phyloP scores from a whole-genome alignment of 2,329 filamentous ascomycete species.

The Penicillium sp. region DNA sequence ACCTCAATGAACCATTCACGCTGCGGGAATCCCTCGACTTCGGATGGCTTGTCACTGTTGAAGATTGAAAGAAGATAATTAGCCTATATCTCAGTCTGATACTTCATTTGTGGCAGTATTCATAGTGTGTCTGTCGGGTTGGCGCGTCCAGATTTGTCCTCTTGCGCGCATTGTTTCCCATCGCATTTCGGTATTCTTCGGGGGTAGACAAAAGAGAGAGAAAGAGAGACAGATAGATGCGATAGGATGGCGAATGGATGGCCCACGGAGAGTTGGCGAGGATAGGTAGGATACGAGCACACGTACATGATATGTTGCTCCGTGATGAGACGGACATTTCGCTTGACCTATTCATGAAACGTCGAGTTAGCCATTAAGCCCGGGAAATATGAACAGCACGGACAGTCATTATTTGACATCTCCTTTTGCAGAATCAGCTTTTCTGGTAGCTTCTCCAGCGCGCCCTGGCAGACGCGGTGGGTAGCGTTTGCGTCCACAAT shows the following conservation, averaged over 20 bases:
- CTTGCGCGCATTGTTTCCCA: neutral
- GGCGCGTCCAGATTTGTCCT: neutral
- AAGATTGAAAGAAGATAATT: slow-evolving; percentile 1
- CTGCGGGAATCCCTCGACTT: slow-evolving; percentile 87
- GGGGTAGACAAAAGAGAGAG: no score
- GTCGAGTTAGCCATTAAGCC: slow-evolving; percentile 19
- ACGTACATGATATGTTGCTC: slow-evolving; percentile 83
- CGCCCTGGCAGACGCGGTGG: neutral
- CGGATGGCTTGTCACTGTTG: slow-evolving; percentile 75
- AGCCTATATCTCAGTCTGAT: neutral
- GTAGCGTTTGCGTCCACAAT: neutral
- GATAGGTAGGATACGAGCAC: slow-evolving; percentile 41
- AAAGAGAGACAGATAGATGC: no score
- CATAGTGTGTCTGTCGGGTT: neutral
- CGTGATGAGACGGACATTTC: slow-evolving; percentile 89
- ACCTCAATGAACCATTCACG: slow-evolving; percentile 89
- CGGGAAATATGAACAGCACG: no score
- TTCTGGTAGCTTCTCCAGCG: neutral
- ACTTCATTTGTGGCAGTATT: neutral
- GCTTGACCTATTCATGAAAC: slow-evolving; percentile 64
- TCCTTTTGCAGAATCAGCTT: neutral
- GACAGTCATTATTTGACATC: no score
- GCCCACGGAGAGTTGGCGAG: neutral
- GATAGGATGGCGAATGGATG: no score
- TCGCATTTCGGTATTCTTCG: neutral